These are phyloP conservation scores for Discostella stelligera DNA, from an alignment of 352 stramenopile species.

Conservation along the genomic window DNA sequence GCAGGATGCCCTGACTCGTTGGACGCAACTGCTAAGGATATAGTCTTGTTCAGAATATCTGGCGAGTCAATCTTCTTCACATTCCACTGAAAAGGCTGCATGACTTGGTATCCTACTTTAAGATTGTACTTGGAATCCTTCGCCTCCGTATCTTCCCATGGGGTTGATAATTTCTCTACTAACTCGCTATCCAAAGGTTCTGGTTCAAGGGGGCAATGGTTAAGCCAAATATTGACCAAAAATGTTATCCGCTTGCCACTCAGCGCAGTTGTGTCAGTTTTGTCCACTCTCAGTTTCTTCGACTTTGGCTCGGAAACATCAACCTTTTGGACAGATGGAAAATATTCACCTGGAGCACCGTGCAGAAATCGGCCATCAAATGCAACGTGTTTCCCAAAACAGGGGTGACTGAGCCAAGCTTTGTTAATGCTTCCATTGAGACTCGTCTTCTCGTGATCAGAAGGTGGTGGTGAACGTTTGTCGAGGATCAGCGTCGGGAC, in stretches of 20 bases:
- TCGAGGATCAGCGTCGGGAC: conserved; percentile 74
- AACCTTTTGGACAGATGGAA: conserved; percentile 42
- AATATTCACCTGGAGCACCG: conserved; percentile 71
- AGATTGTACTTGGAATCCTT: conserved; percentile 24
- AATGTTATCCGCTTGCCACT: conserved; percentile 66
- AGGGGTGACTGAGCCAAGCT: conserved; percentile 73
- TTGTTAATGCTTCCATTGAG: conserved; percentile 65
- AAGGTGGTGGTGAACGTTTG: conserved; percentile 55
- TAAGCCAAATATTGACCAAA: conserved; percentile 82
- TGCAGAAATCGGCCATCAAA: conserved; percentile 82
- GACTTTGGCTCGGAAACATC: conserved; percentile 16
- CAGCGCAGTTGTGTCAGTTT: conserved; percentile 26
- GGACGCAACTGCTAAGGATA: conserved; percentile 15
- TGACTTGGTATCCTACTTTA: conserved; percentile 39
- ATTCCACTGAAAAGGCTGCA: conserved; percentile 58
- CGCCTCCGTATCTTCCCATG: conserved; percentile 26
- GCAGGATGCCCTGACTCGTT: conserved; percentile 38
- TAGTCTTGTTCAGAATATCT: conserved; percentile 18
- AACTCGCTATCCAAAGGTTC: conserved; percentile 73
- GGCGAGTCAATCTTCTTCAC: conserved; percentile 26
- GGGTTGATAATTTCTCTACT: conserved; percentile 59
- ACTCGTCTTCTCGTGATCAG: conserved; percentile 59
- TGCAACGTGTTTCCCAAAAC: conserved; percentile 76
- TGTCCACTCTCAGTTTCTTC: conserved; percentile 48
- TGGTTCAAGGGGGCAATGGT: conserved; percentile 80